A percentile compares a stretch with the other conserved stretches of the same genome.
Conservation (phyloP, 2,329 filamentous ascomycete genomes). For the Juglanconis juglandina region DNA sequence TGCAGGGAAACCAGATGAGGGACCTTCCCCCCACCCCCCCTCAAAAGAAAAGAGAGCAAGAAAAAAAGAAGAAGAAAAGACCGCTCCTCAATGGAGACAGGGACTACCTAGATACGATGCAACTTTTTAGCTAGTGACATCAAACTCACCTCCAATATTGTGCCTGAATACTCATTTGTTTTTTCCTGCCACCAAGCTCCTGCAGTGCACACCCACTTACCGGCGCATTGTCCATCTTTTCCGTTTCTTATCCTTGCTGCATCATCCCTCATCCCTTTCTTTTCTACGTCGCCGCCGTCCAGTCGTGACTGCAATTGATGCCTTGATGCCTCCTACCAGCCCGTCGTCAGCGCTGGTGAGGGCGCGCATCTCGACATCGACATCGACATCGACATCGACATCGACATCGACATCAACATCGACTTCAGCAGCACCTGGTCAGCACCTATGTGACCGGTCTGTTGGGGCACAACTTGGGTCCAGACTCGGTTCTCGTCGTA, state of each 20-base stretch:
- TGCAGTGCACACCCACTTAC: slow-evolving; percentile 11
- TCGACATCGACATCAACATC: no score
- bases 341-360: slow-evolving; percentile 14
- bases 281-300: slow-evolving; percentile 2
- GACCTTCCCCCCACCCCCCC: not conserved
- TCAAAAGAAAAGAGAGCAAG: no score
- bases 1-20: no score
- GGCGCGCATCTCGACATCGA: not conserved
- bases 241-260: not conserved
- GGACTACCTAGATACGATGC: not conserved
- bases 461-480: slow-evolving; percentile 10
- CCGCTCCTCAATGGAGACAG: not conserved
- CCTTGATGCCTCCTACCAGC: slow-evolving; percentile 19
- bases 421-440: not conserved
- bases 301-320: no score
- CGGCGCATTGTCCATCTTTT: slow-evolving; percentile 7
- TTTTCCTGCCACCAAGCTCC: not conserved
- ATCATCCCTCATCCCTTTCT: slow-evolving; percentile 3
- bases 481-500: not conserved
- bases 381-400: no score
- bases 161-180: not conserved
- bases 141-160: not conserved
- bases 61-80: no score
- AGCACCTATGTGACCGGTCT: slow-evolving; percentile 11
- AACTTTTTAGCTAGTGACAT: not conserved